Evolutionary conservation across 805 yeast genomes (phyloP), one percentile per base, ranked within the genome.

Genomic region (Tetrapisispora iriomotensis): DNA sequence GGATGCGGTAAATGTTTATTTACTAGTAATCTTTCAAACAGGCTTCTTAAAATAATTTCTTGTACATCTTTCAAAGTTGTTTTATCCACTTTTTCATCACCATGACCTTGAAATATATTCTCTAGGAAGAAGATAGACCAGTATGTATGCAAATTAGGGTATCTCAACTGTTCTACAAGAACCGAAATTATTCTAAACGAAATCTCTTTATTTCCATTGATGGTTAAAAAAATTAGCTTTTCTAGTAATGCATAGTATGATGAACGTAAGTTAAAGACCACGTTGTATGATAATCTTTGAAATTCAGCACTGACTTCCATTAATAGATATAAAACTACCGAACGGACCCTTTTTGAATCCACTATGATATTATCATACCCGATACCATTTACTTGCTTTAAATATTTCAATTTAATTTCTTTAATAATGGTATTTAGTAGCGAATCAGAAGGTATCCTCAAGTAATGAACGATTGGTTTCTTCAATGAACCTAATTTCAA

Each of bases 121-220:
- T 15, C 63, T 27, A 87, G 58, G 20, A 80, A 68, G 47, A 79
- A 77, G 47, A 80, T 72, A 60, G 79, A 82, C 88, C 94, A 88
- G 50, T 78, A 81, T 0, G 97, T 90, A 59, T 86, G 95, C 29
- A 85, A 70, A 58, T 84, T 88, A 40, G 96, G 96, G 64, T 82
- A 88, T 50, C 97, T 72, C 61, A 92, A 71, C 55, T 92, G 95
- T 64, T 90, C 86, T 34, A 79, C 84, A 58, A 92, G 74, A 0
- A 90, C 90, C 45, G 80, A 77, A 28, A 85, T 59, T 36, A 87
- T 57, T 44, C 82, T 83, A 64, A 75, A 88, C 49, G 77, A 78
- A 45, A 81, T 67, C 59, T 82, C 90, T 8, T 68, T 61, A n/a
- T 72, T 58, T 9, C 76, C 70, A 46, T 75, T 78, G 10, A 6